phyloP scores from a whole-genome alignment of 129 eudicot species.

The Mikania micrantha region DNA sequence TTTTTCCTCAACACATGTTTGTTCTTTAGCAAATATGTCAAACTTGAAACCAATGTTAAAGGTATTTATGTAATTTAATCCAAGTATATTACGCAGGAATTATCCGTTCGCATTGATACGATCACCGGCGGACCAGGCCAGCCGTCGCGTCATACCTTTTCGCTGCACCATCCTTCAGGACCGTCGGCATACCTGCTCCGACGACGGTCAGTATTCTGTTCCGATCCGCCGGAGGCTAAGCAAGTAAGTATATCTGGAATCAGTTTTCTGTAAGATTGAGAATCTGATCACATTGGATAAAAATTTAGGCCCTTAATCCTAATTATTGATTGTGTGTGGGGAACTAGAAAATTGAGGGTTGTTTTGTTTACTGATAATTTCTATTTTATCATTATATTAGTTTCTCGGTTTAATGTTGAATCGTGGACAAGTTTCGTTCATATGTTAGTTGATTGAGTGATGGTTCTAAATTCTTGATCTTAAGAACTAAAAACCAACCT shows the following conservation, averaged over 20 bases:
- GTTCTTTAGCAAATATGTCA: no score
- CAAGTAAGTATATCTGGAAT: not conserved
- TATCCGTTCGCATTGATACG: not conserved
- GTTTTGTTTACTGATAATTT: not conserved
- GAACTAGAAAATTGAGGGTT: no score
- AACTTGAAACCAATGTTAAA: no score
- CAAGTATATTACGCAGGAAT: not conserved
- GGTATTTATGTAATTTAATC: no score
- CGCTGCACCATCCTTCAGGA: not conserved
- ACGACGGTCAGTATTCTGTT: not conserved
- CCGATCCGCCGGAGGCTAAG: not conserved
- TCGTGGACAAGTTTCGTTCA: not conserved
- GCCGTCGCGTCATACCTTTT: not conserved
- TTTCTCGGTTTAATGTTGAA: not conserved
- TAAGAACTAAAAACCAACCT: no score
- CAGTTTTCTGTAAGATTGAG: not conserved
- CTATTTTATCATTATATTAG: not conserved
- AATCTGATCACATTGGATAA: not conserved
- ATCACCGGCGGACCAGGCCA: not conserved
- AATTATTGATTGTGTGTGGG: not conserved
- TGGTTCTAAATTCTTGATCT: no score
- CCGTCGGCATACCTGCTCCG: not conserved
- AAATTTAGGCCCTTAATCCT: conserved; percentile 9
- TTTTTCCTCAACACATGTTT: no score
- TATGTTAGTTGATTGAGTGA: not conserved